These are phyloP conservation scores for Helicostylum pulchrum DNA, from an alignment of 192 early-diverging fungal species.

Conservation along the genomic window DNA sequence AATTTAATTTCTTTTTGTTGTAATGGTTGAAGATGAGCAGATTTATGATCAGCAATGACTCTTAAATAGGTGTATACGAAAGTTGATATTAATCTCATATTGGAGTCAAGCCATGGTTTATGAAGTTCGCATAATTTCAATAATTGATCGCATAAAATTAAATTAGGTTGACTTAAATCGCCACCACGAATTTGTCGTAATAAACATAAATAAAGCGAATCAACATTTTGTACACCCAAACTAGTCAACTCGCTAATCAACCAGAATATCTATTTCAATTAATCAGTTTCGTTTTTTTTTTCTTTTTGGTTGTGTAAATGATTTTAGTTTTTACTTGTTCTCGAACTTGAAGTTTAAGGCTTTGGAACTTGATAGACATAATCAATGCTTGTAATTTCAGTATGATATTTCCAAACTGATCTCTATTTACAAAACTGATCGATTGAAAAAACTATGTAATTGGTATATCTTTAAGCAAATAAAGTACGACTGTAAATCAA, in stretches of 20 bases:
- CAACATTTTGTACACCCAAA: slow-evolving; percentile 44
- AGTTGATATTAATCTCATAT: slow-evolving; percentile 37
- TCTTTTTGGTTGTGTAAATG: too few species aligned
- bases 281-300: too few species aligned
- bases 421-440: slow-evolving; percentile 62
- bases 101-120: slow-evolving; percentile 29
- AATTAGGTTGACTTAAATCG: slow-evolving; percentile 46
- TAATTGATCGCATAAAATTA: slow-evolving; percentile 45
- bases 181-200: slow-evolving; percentile 63
- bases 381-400: slow-evolving; percentile 37
- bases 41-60: slow-evolving; percentile 53
- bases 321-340: too few species aligned
- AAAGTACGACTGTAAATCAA: background rate
- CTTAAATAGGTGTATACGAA: slow-evolving; percentile 46
- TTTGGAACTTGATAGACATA: slow-evolving; percentile 33
- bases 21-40: slow-evolving; percentile 30
- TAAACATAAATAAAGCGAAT: slow-evolving; percentile 50
- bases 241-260: slow-evolving; percentile 53
- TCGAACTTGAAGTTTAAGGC: slow-evolving; percentile 36
- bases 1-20: slow-evolving; percentile 50
- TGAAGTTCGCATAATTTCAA: slow-evolving; percentile 49
- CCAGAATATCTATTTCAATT: slow-evolving; percentile 52
- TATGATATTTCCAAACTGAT: slow-evolving; percentile 49
- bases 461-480: background rate
- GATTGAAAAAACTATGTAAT: slow-evolving; percentile 50